These are phyloP conservation scores for Phytopythium sindhum DNA, from an alignment of 352 stramenopile species.

Conservation along the genomic window DNA sequence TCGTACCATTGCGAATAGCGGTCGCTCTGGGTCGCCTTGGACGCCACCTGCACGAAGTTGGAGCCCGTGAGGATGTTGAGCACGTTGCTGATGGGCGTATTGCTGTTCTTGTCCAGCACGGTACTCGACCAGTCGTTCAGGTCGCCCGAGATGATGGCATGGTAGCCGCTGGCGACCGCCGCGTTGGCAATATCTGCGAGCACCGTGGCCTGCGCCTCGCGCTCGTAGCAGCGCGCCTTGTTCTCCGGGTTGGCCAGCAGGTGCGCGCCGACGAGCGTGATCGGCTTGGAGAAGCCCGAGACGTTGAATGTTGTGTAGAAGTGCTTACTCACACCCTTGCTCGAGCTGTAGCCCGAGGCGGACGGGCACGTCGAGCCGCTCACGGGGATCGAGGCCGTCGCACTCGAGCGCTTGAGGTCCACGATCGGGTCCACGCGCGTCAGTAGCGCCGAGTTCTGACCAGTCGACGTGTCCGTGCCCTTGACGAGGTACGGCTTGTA, in stretches of 20 bases:
- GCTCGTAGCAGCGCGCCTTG: slow-evolving; percentile 52
- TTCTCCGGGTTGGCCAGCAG: slow-evolving; percentile 57
- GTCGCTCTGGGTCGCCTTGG: slow-evolving; percentile 29
- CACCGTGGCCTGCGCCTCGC: slow-evolving; percentile 60
- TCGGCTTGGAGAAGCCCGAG: slow-evolving; percentile 54
- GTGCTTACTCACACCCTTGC: slow-evolving; percentile 65
- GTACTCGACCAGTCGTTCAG: slow-evolving; percentile 61
- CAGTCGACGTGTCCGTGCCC: slow-evolving; percentile 59
- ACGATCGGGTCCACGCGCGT: slow-evolving; percentile 58
- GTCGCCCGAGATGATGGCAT: slow-evolving; percentile 65
- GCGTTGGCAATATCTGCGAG: slow-evolving; percentile 37
- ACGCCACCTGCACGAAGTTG: slow-evolving; percentile 45
- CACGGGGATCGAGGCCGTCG: slow-evolving; percentile 35
- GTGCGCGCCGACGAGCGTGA: slow-evolving; percentile 63
- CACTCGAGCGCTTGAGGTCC: slow-evolving; percentile 38
- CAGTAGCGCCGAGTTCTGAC: slow-evolving; percentile 62
- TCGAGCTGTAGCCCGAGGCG: slow-evolving; percentile 29
- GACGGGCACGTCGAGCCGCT: slow-evolving; percentile 50
- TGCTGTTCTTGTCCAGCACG: slow-evolving; percentile 58
- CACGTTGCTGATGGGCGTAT: slow-evolving; percentile 50
- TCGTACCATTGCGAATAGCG: slow-evolving; percentile 66
- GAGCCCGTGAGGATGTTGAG: slow-evolving; percentile 41
- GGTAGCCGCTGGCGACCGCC: slow-evolving; percentile 36
- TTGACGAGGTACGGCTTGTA: slow-evolving; percentile 65
- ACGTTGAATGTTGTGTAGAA: slow-evolving; percentile 72